Evolutionary conservation across 176 grass and related monocot species (phyloP).

Genomic region (Phoenix roebelenii): DNA sequence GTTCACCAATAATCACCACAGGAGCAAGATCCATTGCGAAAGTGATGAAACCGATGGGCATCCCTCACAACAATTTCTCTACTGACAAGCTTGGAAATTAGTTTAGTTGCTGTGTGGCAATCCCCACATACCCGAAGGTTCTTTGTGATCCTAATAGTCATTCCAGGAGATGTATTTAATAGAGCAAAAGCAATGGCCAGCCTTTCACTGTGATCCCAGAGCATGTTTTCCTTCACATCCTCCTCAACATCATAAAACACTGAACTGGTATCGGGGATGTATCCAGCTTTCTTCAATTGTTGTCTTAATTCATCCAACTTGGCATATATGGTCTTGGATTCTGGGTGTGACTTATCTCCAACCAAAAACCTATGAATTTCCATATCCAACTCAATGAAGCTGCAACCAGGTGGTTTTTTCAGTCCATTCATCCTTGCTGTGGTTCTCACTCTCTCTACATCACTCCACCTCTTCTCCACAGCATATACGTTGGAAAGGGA

Average conservation of each 20-base stretch:
- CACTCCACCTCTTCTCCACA: constrained; percentile 17
- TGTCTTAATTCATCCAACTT: constrained; percentile 7
- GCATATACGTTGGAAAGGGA: constrained; percentile 21
- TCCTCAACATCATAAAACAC: constrained; percentile 13
- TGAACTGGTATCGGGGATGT: constrained; percentile 8
- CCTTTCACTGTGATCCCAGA: constrained; percentile 20
- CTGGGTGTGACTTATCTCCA: constrained; percentile 16
- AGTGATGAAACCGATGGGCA: constrained; percentile 19
- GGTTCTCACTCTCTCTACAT: constrained; percentile 14
- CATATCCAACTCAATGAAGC: constrained; percentile 16
- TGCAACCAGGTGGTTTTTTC: constrained; percentile 21
- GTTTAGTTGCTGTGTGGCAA: constrained; percentile 3
- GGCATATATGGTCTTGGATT: constrained; percentile 4
- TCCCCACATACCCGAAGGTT: constrained; percentile 6
- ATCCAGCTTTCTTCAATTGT: constrained; percentile 11
- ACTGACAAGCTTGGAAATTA: constrained; percentile 6
- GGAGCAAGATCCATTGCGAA: constrained; percentile 3
- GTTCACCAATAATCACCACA: constrained; percentile 15
- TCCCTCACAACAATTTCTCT: constrained; percentile 13
- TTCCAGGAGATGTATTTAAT: not conserved
- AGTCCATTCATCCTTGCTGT: constrained; percentile 14
- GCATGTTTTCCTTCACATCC: constrained; percentile 12
- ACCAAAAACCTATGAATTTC: constrained; percentile 11
- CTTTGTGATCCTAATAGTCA: constrained; percentile 3
- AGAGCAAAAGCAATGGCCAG: constrained; percentile 14